Percentiles rank a stretch among this genome's conserved stretches.
These are phyloP conservation scores for Cercospora citrullina DNA, from an alignment of 2,329 filamentous ascomycete species.

Conservation along the genomic window DNA sequence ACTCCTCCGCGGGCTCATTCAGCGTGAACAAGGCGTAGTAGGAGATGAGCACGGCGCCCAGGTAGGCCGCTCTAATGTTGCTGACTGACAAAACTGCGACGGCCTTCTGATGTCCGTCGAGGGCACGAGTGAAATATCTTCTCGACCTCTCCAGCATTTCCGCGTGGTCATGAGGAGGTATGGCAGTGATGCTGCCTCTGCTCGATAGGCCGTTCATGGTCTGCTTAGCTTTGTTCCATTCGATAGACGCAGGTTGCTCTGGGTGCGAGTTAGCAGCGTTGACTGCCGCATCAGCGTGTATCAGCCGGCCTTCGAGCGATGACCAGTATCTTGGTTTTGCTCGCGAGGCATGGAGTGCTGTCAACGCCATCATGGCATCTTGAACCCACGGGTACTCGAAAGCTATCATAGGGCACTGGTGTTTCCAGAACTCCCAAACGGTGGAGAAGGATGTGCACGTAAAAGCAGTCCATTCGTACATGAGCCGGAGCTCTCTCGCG, in stretches of 20 bases:
- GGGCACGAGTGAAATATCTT: conserved; percentile 28
- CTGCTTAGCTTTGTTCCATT: conserved; percentile 17
- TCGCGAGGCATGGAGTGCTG: conserved; percentile 28
- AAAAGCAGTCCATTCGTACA: conserved; percentile 25
- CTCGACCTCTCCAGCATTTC: conserved; percentile 28
- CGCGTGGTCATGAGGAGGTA: conserved; percentile 6
- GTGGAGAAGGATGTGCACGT: conserved; percentile 22
- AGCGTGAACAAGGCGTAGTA: conserved; percentile 29
- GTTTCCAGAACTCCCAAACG: conserved; percentile 30
- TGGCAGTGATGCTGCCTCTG: not conserved
- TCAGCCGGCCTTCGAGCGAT: conserved; percentile 25
- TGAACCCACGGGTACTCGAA: conserved; percentile 27
- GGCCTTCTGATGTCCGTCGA: conserved; percentile 29
- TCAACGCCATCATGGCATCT: conserved; percentile 28
- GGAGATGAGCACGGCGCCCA: conserved; percentile 26
- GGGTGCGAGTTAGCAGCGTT: not conserved
- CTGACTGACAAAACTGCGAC: conserved; percentile 19
- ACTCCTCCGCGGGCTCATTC: conserved; percentile 19
- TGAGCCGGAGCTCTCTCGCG: conserved; percentile 18
- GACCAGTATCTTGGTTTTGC: conserved; percentile 26
- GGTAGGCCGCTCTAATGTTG: conserved; percentile 26
- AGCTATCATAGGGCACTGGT: conserved; percentile 28
- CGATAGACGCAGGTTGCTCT: not conserved
- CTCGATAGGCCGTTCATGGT: not conserved
- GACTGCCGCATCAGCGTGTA: conserved; percentile 7